A percentile compares a stretch with the other conserved stretches of the same genome.
Conservation (phyloP, 2,329 filamentous ascomycete genomes). For the Alternaria tenuissima region DNA sequence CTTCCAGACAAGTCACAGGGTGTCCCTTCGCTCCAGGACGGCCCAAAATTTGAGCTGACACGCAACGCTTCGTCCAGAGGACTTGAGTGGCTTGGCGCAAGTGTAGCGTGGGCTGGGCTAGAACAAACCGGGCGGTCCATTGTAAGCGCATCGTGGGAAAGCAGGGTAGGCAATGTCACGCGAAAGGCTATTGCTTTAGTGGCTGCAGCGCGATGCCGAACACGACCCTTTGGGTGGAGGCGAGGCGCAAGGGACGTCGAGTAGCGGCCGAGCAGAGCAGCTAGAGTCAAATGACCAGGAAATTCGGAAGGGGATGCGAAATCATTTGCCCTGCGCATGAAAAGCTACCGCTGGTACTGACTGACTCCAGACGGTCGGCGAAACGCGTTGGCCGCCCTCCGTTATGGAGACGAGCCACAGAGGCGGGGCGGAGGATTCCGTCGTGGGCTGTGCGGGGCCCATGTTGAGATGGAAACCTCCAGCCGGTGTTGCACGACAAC, state of each 20-base stretch:
- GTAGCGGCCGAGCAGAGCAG: neutral
- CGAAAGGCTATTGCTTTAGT: constrained; percentile 26
- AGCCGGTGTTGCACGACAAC: constrained; percentile 26
- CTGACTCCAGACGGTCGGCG: constrained; percentile 32
- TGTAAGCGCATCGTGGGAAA: constrained; percentile 23
- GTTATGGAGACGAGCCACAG: constrained; percentile 22
- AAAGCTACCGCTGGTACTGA: constrained; percentile 14
- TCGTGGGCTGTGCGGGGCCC: constrained; percentile 20
- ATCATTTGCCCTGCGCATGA: constrained; percentile 21
- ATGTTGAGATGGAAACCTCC: constrained; percentile 10
- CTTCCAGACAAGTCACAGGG: constrained; percentile 42
- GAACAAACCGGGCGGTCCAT: constrained; percentile 23
- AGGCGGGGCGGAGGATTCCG: constrained; percentile 19
- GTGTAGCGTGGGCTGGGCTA: constrained; percentile 30
- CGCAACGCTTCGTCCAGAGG: constrained; percentile 32
- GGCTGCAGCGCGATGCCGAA: constrained; percentile 31
- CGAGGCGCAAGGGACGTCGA: constrained; percentile 18
- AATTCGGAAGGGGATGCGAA: constrained; percentile 9
- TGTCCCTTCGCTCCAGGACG: constrained; percentile 30
- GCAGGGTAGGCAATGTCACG: constrained; percentile 28
- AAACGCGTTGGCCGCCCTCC: constrained; percentile 36
- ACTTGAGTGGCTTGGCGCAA: constrained; percentile 24
- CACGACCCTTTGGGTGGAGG: constrained; percentile 8
- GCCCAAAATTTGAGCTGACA: constrained; percentile 42
- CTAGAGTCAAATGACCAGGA: constrained; percentile 19